Conservation (phyloP, 2,329 filamentous ascomycete genomes). For the Neoarthrinium moseri region DNA sequence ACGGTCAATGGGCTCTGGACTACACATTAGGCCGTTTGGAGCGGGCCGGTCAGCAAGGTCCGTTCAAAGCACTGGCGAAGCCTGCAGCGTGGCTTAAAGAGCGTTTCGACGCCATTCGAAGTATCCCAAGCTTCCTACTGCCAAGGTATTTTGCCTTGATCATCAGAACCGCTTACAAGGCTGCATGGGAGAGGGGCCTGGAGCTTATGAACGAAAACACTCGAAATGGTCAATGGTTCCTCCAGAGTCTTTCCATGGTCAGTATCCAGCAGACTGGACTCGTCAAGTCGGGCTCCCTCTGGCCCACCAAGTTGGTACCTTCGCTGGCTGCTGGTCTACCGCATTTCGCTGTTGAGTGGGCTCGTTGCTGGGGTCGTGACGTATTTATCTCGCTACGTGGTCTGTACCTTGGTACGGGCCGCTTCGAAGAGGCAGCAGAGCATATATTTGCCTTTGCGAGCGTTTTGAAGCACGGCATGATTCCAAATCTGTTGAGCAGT, state of each 20-base stretch:
- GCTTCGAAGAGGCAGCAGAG: constrained; percentile 85
- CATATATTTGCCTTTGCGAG: constrained; percentile 95
- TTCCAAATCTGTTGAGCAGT: constrained; percentile 87
- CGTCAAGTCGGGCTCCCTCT: constrained; percentile 87
- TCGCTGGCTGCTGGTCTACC: constrained; percentile 89
- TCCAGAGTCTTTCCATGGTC: constrained; percentile 86
- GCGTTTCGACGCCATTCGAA: constrained; percentile 81
- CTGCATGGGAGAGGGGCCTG: constrained; percentile 75
- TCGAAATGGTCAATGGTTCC: constrained; percentile 79
- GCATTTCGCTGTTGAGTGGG: constrained; percentile 93
- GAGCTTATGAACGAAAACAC: constrained; percentile 78
- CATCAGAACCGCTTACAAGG: constrained; percentile 82
- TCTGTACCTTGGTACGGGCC: constrained; percentile 85
- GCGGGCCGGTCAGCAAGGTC: constrained; percentile 62
- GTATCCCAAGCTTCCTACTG: constrained; percentile 82
- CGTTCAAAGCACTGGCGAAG: constrained; percentile 61
- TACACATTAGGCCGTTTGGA: constrained; percentile 80
- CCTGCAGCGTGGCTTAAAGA: constrained; percentile 78
- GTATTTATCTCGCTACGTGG: constrained; percentile 95
- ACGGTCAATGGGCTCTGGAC: constrained; percentile 90
- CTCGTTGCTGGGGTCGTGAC: constrained; percentile 94
- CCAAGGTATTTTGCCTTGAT: constrained; percentile 93
- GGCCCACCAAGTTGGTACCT: constrained; percentile 80
- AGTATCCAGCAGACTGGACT: constrained; percentile 88
- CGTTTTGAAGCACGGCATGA: constrained; percentile 97